Evolutionary conservation across 2,329 filamentous ascomycete genomes (phyloP).

Genomic region (Hysterium pulicare): DNA sequence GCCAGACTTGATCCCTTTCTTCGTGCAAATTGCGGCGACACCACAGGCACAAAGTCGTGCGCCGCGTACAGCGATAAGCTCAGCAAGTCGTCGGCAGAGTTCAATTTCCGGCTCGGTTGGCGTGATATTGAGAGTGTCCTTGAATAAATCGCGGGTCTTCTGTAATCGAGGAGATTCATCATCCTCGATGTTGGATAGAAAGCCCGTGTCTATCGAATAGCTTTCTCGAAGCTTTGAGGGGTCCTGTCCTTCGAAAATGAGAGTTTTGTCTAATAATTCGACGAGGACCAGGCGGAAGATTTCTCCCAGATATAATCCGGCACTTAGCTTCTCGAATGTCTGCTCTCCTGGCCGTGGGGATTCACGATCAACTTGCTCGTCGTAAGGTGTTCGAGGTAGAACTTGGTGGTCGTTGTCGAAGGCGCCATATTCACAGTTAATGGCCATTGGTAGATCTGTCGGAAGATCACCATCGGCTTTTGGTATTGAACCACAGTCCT

Average conservation of each 20-base stretch:
- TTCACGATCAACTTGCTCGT: slow-evolving; percentile 42
- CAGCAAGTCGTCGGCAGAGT: slow-evolving; percentile 25
- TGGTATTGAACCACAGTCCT: slow-evolving; percentile 74
- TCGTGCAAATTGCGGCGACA: slow-evolving; percentile 36
- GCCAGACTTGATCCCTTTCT: slow-evolving; percentile 26
- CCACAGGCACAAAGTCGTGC: slow-evolving; percentile 38
- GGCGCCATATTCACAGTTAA: slow-evolving; percentile 97
- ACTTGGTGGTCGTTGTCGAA: slow-evolving; percentile 93
- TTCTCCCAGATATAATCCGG: slow-evolving; percentile 46
- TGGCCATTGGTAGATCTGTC: slow-evolving; percentile 81
- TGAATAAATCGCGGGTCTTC: slow-evolving; percentile 19
- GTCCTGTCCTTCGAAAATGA: slow-evolving; percentile 78
- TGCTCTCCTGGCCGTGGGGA: slow-evolving; percentile 46
- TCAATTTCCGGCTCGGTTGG: slow-evolving; percentile 23
- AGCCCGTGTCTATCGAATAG: slow-evolving; percentile 83
- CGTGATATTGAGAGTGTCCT: slow-evolving; percentile 18
- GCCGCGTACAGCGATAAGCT: slow-evolving; percentile 31
- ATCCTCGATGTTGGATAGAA: slow-evolving; percentile 84
- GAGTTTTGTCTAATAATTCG: slow-evolving; percentile 61
- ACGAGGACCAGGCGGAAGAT: slow-evolving; percentile 45
- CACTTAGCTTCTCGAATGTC: slow-evolving; percentile 46
- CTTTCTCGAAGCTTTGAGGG: slow-evolving; percentile 70
- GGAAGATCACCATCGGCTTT: slow-evolving; percentile 60
- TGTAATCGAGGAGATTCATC: slow-evolving; percentile 21
- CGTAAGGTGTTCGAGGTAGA: slow-evolving; percentile 73